Base-by-base conservation (phyloP, 2,329 filamentous ascomycete genomes). In the Helotiales sp. region DNA sequence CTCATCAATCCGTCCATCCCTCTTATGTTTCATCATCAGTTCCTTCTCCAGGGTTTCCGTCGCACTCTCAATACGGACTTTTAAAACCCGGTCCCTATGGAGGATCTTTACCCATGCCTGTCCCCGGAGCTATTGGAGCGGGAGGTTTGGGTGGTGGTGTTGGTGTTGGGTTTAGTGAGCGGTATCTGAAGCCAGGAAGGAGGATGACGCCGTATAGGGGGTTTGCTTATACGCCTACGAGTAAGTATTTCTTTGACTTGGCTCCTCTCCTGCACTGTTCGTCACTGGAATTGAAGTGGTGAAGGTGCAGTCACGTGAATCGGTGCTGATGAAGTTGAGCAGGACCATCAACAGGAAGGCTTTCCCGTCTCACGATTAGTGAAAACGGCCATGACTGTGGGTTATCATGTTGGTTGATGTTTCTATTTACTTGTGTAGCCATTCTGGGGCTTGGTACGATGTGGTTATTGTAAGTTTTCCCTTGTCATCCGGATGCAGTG, bases 181-280 rank as follows among this genome's bases (percentile, higher is more conserved):
- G n/a, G n/a, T 44, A 44, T 27, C 22, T 44, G 40, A 44, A 44
- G 22, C 19, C 22, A 12, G n/a, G 22, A 5, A 27, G 40, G 40
- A 44, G 40, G 40, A 15, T 44, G 5, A 44, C 40, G 22, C 40
- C 40, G 6, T 44, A 44, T 44, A 44, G 40, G 40, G 40, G 40
- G 22, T 44, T 44, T 44, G 40, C 40, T 44, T 44, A 44, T 44
- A 44, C 40, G 40, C 40, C 40, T 44, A 44, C 40, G 13, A 19
- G 40, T 44, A 12, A 44, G 40, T 44, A 1, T 44, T 4, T 13
- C 38, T n/a, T 8, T 42, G 8, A 24, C 5, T 42, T 42, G 4
- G 31, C 3, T 12, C 31, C n/a, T n/a, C n/a, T n/a, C n/a, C n/a
- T n/a, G n/a, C n/a, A n/a, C n/a, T n/a, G n/a, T n/a, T n/a, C n/a